Evolutionary conservation across 805 yeast genomes (phyloP), one percentile per base, ranked within the genome.

Genomic region (Metschnikowia dekortorum): DNA sequence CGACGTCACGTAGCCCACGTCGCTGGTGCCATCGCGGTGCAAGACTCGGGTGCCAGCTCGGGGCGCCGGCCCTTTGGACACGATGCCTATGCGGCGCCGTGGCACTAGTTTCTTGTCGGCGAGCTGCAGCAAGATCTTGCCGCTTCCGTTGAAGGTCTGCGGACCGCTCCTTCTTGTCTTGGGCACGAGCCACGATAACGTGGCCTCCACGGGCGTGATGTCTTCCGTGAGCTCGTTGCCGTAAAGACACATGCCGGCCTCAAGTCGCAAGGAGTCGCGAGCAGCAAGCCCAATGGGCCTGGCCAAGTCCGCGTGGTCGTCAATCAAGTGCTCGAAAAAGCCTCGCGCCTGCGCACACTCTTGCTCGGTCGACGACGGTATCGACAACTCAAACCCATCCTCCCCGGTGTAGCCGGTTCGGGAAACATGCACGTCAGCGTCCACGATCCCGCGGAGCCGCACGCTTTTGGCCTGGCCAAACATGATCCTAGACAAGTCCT

Each of bases 331-430:
- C 51, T 78, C 70, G 40, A 94, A 82, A 57, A 94, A 81, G 1
- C 78, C 81, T 31, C 71, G 65, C 1, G 92, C 84, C 43, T 65
- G 63, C 26, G 59, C 52, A 22, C 75, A 65, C 47, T 75, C 70
- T 44, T 66, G 61, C 49, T 80, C 73, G 29, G 52, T 64, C 13
- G 64, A 44, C 2, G 76, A 70, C 6, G 89, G 85, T 53, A 91
- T 84, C 8, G 95, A 84, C 51, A 92, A 80, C 68, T 94, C 99
- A 67, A 94, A 92, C 1, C 99, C 99, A 66, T 94, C 99, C 70
- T 94, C 99, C 16, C 99, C 99, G 6, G 99, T 94, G 74, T 94
- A 94, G 2, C 99, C 99, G 26, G 96, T 88, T 68, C 99, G 84
- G 3, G 96, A 87, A n/a, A 90, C 78, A 63, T 90, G 96, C 47